A percentile compares a stretch with the other conserved stretches of the same genome.
Conservation (phyloP, 495 filamentous ascomycete species). For the Xylaria telfairii region DNA sequence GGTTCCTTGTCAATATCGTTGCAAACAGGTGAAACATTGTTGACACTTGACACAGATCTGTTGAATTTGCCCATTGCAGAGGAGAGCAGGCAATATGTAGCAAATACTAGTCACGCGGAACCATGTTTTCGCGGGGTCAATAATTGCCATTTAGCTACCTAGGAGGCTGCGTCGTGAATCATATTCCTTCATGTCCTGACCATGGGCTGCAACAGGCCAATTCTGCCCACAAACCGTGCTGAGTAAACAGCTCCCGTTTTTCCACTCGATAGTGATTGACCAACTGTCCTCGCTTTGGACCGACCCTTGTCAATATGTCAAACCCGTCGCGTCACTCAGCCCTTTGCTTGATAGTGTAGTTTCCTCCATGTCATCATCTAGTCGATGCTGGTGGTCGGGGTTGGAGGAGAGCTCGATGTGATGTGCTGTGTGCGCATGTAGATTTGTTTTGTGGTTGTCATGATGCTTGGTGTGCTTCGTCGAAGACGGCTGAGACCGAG, state of each 20-base stretch:
- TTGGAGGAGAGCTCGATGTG: slow-evolving; percentile 15
- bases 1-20: not conserved
- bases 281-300: slow-evolving; percentile 36
- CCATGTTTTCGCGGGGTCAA: slow-evolving; percentile 6
- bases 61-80: too few relatives aligned
- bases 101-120: not conserved
- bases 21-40: too few relatives aligned
- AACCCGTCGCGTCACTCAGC: slow-evolving; percentile 28
- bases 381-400: slow-evolving; percentile 18
- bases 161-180: slow-evolving; percentile 20
- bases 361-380: slow-evolving; percentile 17
- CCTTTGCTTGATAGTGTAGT: slow-evolving; percentile 14
- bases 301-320: slow-evolving; percentile 29
- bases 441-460: slow-evolving; percentile 38
- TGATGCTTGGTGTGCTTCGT: slow-evolving; percentile 33
- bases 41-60: too few relatives aligned
- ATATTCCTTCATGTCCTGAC: slow-evolving; percentile 28
- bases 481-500: slow-evolving; percentile 64
- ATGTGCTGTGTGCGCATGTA: slow-evolving; percentile 29
- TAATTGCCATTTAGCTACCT: slow-evolving; percentile 25
- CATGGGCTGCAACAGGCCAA: slow-evolving; percentile 12
- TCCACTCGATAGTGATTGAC: slow-evolving; percentile 44
- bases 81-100: not conserved
- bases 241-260: slow-evolving; percentile 35
- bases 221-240: slow-evolving; percentile 17